phyloP scores from a whole-genome alignment of 768 basidiomycete genomes.

The Tricholoma terreum region DNA sequence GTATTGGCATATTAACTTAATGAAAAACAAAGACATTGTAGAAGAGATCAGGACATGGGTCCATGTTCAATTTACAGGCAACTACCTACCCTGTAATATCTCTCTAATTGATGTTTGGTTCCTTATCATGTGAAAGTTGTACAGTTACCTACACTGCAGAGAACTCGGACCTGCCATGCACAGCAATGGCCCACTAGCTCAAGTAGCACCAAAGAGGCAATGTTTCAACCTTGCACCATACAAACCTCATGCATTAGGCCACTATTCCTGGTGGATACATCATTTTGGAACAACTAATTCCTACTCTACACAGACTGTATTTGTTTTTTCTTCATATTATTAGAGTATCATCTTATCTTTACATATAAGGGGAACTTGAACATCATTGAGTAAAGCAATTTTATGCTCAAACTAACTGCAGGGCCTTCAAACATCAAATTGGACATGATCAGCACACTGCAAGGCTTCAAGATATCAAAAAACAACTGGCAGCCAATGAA shows the following conservation, averaged over 20 bases:
- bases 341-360: background rate
- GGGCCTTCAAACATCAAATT: background rate
- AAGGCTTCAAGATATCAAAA: background rate
- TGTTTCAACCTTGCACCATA: constrained; percentile 19
- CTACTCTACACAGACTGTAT: constrained; percentile 31
- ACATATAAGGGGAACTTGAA: background rate
- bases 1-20: too few relatives aligned
- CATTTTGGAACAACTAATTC: constrained; percentile 30
- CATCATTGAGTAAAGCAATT: background rate
- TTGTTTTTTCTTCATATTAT: background rate
- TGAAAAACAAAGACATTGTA: too few relatives aligned
- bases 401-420: background rate
- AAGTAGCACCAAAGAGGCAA: background rate
- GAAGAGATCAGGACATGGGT: too few relatives aligned
- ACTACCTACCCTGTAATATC: too few relatives aligned
- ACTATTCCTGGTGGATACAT: constrained; percentile 22
- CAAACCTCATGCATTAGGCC: constrained; percentile 29
- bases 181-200: too few relatives aligned
- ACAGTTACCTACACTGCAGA: too few relatives aligned
- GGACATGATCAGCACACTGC: background rate
- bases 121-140: too few relatives aligned
- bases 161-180: too few relatives aligned
- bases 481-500: background rate
- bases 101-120: too few relatives aligned
- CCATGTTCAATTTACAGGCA: too few relatives aligned